Evolutionary conservation across 208 protist species (phyloP).

Genomic region (Trypanosoma avium): DNA sequence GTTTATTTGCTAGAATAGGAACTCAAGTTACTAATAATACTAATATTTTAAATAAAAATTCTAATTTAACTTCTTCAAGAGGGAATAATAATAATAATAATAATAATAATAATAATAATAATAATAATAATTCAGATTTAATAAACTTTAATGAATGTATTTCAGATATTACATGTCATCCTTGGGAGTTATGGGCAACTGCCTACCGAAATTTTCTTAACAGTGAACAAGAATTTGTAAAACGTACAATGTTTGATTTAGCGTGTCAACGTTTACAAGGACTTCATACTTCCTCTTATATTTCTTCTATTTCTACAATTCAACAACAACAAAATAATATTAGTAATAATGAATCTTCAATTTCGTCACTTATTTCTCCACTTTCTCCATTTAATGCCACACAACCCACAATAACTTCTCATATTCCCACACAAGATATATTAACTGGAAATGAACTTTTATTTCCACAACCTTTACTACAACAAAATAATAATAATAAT

Average conservation of each 20-base stretch:
- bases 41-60: neutral
- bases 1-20: constrained; percentile 77
- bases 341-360: neutral
- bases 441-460: neutral
- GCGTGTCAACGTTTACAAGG: constrained; percentile 53
- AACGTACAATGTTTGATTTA: constrained; percentile 73
- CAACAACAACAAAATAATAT: constrained; percentile 5
- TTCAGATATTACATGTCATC: neutral
- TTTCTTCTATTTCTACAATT: neutral
- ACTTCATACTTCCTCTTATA: neutral
- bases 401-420: no score
- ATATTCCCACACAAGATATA: no score
- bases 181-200: constrained; percentile 72
- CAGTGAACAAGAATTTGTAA: constrained; percentile 71
- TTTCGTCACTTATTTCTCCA: neutral
- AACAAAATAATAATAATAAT: no score
- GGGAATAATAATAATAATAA: neutral
- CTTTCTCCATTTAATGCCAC: neutral
- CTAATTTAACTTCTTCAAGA: neutral
- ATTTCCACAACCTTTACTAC: no score
- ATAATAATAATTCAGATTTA: neutral
- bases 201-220: constrained; percentile 80
- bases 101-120: neutral
- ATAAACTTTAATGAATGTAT: no score
- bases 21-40: constrained; percentile 1